Evolutionary conservation across 108 stramenopile species (phyloP).

Genomic region (Fragilaria crotonensis): DNA sequence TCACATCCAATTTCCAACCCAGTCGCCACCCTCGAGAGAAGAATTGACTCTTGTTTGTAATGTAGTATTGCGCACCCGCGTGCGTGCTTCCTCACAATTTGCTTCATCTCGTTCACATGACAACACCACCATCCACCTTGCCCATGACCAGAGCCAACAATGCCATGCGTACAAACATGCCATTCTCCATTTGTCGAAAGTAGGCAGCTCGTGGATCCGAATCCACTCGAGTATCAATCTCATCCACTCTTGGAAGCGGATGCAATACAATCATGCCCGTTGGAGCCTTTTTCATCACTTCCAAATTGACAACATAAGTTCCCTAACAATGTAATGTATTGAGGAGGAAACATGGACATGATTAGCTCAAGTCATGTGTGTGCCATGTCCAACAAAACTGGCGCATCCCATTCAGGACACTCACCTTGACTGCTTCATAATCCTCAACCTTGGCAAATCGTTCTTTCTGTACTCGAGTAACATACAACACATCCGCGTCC

Average conservation of each 20-base stretch:
- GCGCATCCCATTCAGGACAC: no score
- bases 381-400: no score
- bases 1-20: no score
- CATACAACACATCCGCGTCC: conserved; percentile 87
- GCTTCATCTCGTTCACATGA: no score
- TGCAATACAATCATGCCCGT: conserved; percentile 80
- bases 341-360: not conserved
- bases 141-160: conserved; percentile 80
- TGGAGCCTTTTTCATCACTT: conserved; percentile 65
- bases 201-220: conserved; percentile 95
- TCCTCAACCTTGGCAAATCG: conserved; percentile 77
- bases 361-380: not conserved
- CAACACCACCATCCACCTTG: no score
- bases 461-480: conserved; percentile 95
- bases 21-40: no score
- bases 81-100: no score
- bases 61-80: no score
- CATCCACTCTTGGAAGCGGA: conserved; percentile 78
- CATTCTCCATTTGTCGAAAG: conserved; percentile 98
- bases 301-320: conserved; percentile 74
- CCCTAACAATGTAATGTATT: conserved; percentile 28
- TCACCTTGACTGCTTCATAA: conserved; percentile 77
- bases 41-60: no score
- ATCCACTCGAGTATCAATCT: conserved; percentile 90
- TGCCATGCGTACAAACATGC: conserved; percentile 97